Evolutionary conservation across 768 basidiomycete genomes (phyloP).

Genomic region (Mycena kentingensis): DNA sequence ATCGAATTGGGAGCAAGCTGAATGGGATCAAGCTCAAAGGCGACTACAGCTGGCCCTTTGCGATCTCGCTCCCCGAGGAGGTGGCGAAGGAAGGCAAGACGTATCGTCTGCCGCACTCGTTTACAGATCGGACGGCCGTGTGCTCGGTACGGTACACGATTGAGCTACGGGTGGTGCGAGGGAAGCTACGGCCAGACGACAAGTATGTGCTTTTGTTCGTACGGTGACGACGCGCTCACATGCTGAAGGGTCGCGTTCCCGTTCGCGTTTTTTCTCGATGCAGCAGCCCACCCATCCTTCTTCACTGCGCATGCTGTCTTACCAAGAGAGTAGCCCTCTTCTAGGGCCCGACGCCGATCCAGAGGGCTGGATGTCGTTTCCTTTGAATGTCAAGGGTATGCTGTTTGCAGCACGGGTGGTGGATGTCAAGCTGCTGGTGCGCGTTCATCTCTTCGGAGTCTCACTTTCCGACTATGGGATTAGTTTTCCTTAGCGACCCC

Average conservation of each 20-base stretch:
- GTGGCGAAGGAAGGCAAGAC: neutral
- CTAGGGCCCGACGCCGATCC: slow-evolving; percentile 18
- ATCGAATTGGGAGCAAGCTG: too few relatives aligned
- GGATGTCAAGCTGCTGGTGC: slow-evolving; percentile 11
- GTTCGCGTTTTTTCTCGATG: slow-evolving; percentile 21
- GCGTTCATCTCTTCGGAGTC: neutral
- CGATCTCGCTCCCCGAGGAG: neutral
- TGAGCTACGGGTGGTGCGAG: slow-evolving; percentile 17
- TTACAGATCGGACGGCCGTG: slow-evolving; percentile 8
- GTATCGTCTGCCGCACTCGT: slow-evolving; percentile 13
- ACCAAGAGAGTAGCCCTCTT: slow-evolving; percentile 19
- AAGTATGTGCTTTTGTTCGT: slow-evolving; percentile 6
- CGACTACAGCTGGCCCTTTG: slow-evolving; percentile 1
- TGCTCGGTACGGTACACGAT: slow-evolving; percentile 14
- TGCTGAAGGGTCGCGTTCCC: slow-evolving; percentile 3
- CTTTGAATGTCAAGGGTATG: slow-evolving; percentile 7
- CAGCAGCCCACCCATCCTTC: slow-evolving; percentile 15
- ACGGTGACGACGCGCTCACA: neutral
- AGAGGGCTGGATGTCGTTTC: slow-evolving; percentile 13
- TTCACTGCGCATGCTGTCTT: slow-evolving; percentile 10
- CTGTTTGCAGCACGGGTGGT: slow-evolving; percentile 19
- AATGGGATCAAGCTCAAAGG: neutral
- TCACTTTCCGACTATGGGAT: neutral
- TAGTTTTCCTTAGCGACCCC: slow-evolving; percentile 21
- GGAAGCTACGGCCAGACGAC: slow-evolving; percentile 19